A percentile compares a stretch with the other conserved stretches of the same genome.
These are phyloP conservation scores for Teratosphaeriaceae sp. DNA, from an alignment of 2,329 filamentous ascomycete species.

Conservation along the genomic window DNA sequence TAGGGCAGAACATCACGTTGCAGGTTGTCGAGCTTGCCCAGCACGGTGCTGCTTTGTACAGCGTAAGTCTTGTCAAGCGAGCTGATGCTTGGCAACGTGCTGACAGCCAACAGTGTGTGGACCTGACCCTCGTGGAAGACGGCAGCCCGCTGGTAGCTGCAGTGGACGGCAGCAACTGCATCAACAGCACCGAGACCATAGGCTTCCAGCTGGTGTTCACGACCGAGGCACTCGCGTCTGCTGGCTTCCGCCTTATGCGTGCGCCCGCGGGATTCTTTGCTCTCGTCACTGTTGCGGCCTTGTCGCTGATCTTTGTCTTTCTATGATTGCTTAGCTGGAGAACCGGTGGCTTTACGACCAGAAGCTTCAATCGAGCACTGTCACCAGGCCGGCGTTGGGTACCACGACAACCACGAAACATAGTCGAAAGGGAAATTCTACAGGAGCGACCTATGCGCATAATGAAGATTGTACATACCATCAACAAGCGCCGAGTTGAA, in stretches of 20 bases:
- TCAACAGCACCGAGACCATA: slow-evolving; percentile 73
- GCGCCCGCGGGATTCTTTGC: background rate
- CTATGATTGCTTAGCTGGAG: background rate
- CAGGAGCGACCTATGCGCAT: too few relatives aligned
- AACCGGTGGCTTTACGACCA: too few relatives aligned
- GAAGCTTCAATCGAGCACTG: too few relatives aligned
- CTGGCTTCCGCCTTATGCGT: background rate
- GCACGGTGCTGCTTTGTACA: slow-evolving; percentile 77
- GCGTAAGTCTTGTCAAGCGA: slow-evolving; percentile 48
- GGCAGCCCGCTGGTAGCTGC: slow-evolving; percentile 56
- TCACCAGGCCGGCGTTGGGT: too few relatives aligned
- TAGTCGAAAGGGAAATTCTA: too few relatives aligned
- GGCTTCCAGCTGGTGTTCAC: slow-evolving; percentile 73
- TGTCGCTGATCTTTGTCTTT: background rate
- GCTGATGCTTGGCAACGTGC: background rate
- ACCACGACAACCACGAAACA: too few relatives aligned
- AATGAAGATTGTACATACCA: too few relatives aligned
- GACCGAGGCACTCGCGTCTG: slow-evolving; percentile 25
- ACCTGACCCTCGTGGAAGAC: slow-evolving; percentile 84
- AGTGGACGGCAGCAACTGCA: slow-evolving; percentile 79
- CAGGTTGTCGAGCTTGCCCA: slow-evolving; percentile 78
- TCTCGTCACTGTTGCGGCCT: background rate
- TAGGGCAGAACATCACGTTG: slow-evolving; percentile 86
- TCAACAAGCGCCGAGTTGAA: too few relatives aligned
- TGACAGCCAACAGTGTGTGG: slow-evolving; percentile 63